A percentile compares a stretch with the other conserved stretches of the same genome.
Evolutionary conservation across 345 rosid species (phyloP).

Genomic region (Ceriops zippeliana): DNA sequence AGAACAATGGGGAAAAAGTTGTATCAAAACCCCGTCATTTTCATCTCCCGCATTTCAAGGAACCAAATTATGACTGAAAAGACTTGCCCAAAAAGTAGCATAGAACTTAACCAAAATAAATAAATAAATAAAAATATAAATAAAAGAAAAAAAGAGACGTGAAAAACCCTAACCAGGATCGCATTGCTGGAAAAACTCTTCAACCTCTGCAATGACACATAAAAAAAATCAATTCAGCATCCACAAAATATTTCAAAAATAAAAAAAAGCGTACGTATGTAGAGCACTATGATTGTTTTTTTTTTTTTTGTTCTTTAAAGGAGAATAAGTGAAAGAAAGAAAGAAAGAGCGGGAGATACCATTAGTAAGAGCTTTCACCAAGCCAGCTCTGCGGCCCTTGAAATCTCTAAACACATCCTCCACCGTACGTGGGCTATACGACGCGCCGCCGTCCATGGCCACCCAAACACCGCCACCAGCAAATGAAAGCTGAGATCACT

Average conservation of each 20-base stretch:
- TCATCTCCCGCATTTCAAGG: neutral
- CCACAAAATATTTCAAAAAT: neutral
- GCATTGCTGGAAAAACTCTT: constrained; percentile 25
- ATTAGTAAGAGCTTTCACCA: constrained; percentile 24
- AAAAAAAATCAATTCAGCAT: neutral
- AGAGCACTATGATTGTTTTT: too few relatives aligned
- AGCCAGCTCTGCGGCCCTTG: constrained; percentile 25
- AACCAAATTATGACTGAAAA: neutral
- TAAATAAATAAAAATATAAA: neutral
- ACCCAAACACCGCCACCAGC: neutral
- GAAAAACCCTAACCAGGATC: constrained; percentile 20
- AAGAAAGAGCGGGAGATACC: neutral
- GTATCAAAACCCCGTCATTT: too few relatives aligned
- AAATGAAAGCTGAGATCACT: neutral
- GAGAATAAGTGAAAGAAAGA: too few relatives aligned
- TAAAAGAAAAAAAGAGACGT: neutral
- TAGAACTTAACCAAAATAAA: neutral
- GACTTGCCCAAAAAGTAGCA: neutral
- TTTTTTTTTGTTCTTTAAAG: neutral
- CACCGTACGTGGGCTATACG: constrained; percentile 26
- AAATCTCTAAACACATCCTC: constrained; percentile 28
- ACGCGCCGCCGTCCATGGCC: constrained; percentile 19
- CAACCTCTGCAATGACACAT: constrained; percentile 20
- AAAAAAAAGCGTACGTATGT: neutral
- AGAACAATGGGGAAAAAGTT: too few relatives aligned